Conservation (phyloP, 2,329 filamentous ascomycete species). For the Cyanodermella asteris region DNA sequence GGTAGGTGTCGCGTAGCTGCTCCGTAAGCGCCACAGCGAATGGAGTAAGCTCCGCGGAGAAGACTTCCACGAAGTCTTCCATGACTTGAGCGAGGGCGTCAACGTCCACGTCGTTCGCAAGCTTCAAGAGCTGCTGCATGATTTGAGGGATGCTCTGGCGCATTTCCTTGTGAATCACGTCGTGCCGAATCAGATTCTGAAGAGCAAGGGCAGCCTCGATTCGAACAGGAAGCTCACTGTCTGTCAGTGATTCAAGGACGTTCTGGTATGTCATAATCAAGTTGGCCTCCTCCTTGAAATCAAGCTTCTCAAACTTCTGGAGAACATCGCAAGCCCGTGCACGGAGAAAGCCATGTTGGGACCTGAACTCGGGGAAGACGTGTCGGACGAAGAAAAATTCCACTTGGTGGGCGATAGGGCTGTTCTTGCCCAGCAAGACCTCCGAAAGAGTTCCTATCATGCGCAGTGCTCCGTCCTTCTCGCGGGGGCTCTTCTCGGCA, state of each 20-base stretch:
- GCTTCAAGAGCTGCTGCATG: conserved; percentile 93
- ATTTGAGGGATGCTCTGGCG: conserved; percentile 95
- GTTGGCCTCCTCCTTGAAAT: conserved; percentile 93
- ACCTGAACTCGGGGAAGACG: conserved; percentile 94
- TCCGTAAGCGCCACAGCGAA: conserved; percentile 93
- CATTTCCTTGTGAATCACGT: conserved; percentile 86
- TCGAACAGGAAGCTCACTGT: conserved; percentile 75
- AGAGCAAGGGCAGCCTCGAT: conserved; percentile 86
- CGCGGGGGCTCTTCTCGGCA: conserved; percentile 76
- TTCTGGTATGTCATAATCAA: conserved; percentile 90
- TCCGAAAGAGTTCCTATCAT: conserved; percentile 94
- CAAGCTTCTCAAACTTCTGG: conserved; percentile 91
- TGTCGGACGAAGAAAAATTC: conserved; percentile 98
- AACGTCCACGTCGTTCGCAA: conserved; percentile 94
- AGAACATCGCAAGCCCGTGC: conserved; percentile 91
- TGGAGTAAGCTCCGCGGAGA: conserved; percentile 86
- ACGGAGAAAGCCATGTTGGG: conserved; percentile 72
- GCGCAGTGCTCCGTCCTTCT: conserved; percentile 86
- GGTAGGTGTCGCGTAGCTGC: conserved; percentile 85
- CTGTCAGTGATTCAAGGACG: conserved; percentile 91
- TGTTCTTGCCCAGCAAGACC: conserved; percentile 94
- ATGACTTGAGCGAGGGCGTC: conserved; percentile 95
- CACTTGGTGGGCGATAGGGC: conserved; percentile 88
- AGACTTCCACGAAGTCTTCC: conserved; percentile 98
- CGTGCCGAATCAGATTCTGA: conserved; percentile 87